phyloP scores from a whole-genome alignment of 345 rosid species.

The Ceriops decandra region DNA sequence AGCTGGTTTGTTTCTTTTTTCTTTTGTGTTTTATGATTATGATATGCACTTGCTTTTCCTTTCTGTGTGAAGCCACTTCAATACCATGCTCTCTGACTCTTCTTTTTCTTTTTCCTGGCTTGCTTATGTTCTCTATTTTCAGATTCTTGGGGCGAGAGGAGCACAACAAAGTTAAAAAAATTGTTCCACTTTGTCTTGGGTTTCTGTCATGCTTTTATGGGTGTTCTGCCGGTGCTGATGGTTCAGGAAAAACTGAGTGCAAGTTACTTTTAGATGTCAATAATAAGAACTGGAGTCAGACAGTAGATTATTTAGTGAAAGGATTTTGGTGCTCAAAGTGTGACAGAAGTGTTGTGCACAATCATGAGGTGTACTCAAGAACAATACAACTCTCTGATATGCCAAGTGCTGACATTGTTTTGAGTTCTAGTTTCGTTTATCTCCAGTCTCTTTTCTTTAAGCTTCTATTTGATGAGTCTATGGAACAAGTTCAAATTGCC shows the following conservation, averaged over 20 bases:
- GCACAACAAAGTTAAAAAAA: conserved; percentile 54
- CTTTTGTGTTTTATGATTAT: neutral
- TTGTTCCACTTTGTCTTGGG: conserved; percentile 69
- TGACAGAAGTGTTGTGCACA: conserved; percentile 39
- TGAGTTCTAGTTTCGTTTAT: conserved; percentile 34
- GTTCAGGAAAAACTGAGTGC: conserved; percentile 45
- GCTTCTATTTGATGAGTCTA: conserved; percentile 67
- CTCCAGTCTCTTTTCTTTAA: conserved; percentile 57
- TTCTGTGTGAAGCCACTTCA: neutral
- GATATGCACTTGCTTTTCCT: neutral
- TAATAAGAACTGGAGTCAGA: conserved; percentile 31
- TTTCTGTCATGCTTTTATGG: conserved; percentile 73
- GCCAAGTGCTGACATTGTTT: conserved; percentile 31
- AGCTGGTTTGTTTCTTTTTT: neutral
- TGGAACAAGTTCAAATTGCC: conserved; percentile 80
- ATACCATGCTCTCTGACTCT: neutral
- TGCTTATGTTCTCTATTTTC: conserved; percentile 25
- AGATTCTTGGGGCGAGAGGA: conserved; percentile 60
- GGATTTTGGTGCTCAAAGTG: conserved; percentile 88
- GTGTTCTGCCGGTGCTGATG: conserved; percentile 31
- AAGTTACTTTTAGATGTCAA: conserved; percentile 46
- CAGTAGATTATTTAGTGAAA: conserved; percentile 46
- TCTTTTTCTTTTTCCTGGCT: neutral
- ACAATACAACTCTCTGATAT: conserved; percentile 30
- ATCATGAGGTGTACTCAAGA: conserved; percentile 31